Base-by-base conservation (phyloP, 352 stramenopile genomes). In the Phytopythium delawarense region DNA sequence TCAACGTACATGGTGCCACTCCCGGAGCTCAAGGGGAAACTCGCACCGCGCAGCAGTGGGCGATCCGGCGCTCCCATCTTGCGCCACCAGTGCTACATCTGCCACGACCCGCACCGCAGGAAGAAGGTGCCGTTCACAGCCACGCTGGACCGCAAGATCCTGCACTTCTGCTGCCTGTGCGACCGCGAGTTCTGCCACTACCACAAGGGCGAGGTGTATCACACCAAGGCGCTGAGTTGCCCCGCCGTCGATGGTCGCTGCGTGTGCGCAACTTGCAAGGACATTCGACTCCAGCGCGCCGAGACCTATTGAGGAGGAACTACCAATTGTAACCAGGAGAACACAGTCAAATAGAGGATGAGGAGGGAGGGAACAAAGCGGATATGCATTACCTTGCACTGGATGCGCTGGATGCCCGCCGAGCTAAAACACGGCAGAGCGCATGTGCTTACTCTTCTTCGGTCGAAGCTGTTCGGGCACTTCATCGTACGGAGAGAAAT, bases 1-100 rank as follows among this genome's bases (percentile, higher is more conserved):
- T 94, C 86, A 58, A 93, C 86, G 34, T 94, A 92, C 58, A 92
- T 94, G 86, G 86, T 92, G 11, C 83, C 83, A 1, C 71, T 91
- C 20, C 84, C 86, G 0, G 81, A 91, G 51, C 76, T 92, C 25
- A 88, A 84, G 57, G 84, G 77, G 7, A 86, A 86, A 39, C 67
- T 89, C 15, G 68, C 76, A 9, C 75, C 76, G 4, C 70, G 70
- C 18, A 75, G 76, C 25, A 74, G 69, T 44, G 74, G 67, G 28
- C 74, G 76, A 30, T 9, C 20, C 16, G 12, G 16, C 1, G 56
- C 55, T 44, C 44, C 61, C 5, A 69, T 84, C 30, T 57, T 85
- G 28, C 79, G 79, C 25, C 82, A 88, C 52, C 78, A 89, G 53
- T 94, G 86, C 70, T 81, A 94, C 56, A 63, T 94, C 23, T 94